phyloP scores from a whole-genome alignment of 2,329 filamentous ascomycete genomes.

The Colletotrichum eremochloae region DNA sequence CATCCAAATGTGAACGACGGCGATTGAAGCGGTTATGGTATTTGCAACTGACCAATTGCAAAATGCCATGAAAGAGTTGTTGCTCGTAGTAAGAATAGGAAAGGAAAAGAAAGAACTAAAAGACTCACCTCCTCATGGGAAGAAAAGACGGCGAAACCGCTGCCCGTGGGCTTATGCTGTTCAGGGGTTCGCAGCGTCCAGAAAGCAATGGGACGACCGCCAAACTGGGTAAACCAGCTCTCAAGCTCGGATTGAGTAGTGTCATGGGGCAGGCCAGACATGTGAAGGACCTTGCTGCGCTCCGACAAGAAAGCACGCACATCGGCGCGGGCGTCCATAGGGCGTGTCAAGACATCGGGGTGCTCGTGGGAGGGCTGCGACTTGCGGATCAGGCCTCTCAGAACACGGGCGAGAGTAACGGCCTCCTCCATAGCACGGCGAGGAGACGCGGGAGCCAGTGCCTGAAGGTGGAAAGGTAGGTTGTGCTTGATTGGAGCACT shows the following conservation, averaged over 20 bases:
- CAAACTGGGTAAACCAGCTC: constrained; percentile 99
- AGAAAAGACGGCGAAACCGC: constrained; percentile 97
- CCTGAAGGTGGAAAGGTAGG: constrained; percentile 96
- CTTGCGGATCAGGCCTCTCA: constrained; percentile 93
- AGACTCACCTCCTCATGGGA: constrained; percentile 94
- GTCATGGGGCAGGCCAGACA: constrained; percentile 96
- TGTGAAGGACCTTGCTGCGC: constrained; percentile 97
- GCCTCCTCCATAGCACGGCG: constrained; percentile 98
- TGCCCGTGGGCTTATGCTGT: constrained; percentile 99
- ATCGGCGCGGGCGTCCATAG: constrained; percentile 96
- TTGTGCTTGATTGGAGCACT: constrained; percentile 99
- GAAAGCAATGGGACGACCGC: constrained; percentile 96
- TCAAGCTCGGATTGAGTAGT: constrained; percentile 98
- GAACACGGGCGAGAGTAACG: constrained; percentile 91
- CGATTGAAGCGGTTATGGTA: not conserved
- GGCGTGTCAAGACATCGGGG: constrained; percentile 92
- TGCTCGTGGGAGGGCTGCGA: constrained; percentile 95
- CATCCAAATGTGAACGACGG: not conserved
- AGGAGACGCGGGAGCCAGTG: constrained; percentile 92
- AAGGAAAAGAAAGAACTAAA: not conserved
- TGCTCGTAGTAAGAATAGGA: not conserved
- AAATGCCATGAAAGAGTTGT: not conserved
- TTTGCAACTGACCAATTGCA: not conserved
- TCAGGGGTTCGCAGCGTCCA: constrained; percentile 98
- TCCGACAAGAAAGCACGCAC: constrained; percentile 96